Conservation (phyloP, 2,329 filamentous ascomycete species). For the Escovopsis weberi region DNA sequence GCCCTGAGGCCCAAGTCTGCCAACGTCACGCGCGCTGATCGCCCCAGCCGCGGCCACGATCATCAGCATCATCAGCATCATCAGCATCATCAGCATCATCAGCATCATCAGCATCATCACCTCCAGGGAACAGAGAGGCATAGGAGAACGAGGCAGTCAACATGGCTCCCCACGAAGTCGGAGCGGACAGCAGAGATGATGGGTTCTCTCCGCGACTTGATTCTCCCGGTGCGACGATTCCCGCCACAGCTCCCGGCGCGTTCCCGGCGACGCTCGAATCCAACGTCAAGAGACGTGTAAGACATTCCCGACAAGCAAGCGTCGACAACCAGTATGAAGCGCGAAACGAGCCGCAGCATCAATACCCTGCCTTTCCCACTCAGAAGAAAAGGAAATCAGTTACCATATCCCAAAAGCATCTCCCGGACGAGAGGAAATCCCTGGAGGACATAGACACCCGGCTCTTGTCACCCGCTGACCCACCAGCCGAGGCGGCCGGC, state of each 20-base stretch:
- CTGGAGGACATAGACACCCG: conserved; percentile 1
- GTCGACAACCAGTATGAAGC: conserved; percentile 1
- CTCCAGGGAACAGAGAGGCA: neutral
- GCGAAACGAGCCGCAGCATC: neutral
- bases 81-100: too few relatives aligned
- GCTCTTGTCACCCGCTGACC: neutral
- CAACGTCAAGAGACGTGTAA: conserved; percentile 2
- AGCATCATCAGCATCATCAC: neutral
- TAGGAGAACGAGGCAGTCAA: neutral
- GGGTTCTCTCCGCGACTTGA: neutral
- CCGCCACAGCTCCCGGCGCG: neutral
- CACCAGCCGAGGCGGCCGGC: neutral
- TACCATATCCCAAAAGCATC: neutral
- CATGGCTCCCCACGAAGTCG: neutral
- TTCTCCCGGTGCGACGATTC: neutral
- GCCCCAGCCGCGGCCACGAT: too few relatives aligned
- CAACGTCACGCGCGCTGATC: too few relatives aligned
- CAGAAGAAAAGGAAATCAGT: neutral
- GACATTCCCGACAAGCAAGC: conserved; percentile 1
- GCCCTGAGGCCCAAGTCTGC: too few relatives aligned
- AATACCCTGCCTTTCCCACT: neutral
- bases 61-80: neutral
- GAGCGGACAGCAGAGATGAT: neutral
- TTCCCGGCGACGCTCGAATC: neutral
- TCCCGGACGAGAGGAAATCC: conserved; percentile 1